Base-by-base conservation (phyloP, 2,329 filamentous ascomycete genomes). In the Dactylella cylindrospora region DNA sequence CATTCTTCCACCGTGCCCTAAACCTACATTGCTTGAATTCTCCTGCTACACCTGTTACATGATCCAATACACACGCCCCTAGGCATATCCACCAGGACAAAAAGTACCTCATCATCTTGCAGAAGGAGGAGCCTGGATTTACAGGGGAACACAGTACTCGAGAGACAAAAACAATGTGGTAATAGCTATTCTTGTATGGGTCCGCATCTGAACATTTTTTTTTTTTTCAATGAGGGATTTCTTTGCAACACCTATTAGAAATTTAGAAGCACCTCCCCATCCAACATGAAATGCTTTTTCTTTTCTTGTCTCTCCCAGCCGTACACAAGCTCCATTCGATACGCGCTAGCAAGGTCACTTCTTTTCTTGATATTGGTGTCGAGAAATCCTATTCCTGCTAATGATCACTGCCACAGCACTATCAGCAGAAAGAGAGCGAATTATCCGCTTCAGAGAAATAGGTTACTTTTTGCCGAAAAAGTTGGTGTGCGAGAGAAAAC, bases 31-130 rank as follows among this genome's bases (percentile, higher is more conserved):
- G 19, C 33, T 39, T 32, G 33, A 13, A 10, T 39, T 23, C 31
- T 49, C 35, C 35, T 22, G 43, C 25, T 36, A 19, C 3, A 28
- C 22, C 45, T 38, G 32, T 50, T 22, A 43, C 54, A 60, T n/a
- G n/a, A n/a, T n/a, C n/a, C 45, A 38, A 39, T 44, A 39, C 39
- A 51, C 31, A 38, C 40, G 19, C 23, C 46, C 25, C 13, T 45
- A 51, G 29, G 45, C 29, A n/a, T n/a, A n/a, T n/a, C n/a, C n/a
- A 51, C 54, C 39, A 50, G 46, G 40, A 43, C 29, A 35, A 45
- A 60, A 60, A 60, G 54, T 60, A 60, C 54, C 54, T 60, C 54
- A 60, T 28, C 26, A 33, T 45, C 43, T 59, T 41, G 31, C 44
- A 45, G 12, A 25, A 13, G 26, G 8, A 12, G 53, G n/a, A n/a